These are phyloP conservation scores for Calocybe cyanea DNA, from an alignment of 768 basidiomycete species.

Conservation along the genomic window DNA sequence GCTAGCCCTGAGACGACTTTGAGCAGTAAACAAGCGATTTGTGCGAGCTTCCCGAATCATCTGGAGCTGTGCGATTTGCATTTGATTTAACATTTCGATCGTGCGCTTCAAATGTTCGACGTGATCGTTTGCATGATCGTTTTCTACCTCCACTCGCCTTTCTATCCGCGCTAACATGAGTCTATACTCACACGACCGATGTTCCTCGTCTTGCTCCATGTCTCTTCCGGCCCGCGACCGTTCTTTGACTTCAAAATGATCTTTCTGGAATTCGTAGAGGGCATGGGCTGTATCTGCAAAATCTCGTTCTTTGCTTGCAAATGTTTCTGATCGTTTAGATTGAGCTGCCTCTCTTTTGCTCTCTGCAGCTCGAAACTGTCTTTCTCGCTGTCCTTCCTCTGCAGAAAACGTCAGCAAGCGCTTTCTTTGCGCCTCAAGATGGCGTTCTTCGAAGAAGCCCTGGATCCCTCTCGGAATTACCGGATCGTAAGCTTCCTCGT, in stretches of 20 bases:
- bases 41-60: neutral
- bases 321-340: neutral
- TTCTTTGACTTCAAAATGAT: neutral
- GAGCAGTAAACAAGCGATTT: neutral
- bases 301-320: neutral
- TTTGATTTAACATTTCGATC: neutral
- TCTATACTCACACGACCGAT: neutral
- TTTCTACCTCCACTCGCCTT: conserved; percentile 4
- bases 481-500: neutral
- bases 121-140: neutral
- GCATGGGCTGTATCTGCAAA: neutral
- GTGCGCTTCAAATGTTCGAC: conserved; percentile 1
- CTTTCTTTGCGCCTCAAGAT: neutral
- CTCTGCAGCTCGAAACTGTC: conserved; percentile 2
- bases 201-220: neutral
- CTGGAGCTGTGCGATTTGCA: neutral
- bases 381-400: neutral
- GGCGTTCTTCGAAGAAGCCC: neutral
- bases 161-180: neutral
- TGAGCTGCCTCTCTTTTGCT: neutral
- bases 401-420: neutral
- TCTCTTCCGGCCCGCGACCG: neutral
- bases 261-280: neutral
- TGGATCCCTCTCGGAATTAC: neutral
- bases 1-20: neutral